Conservation (phyloP, 2,329 filamentous ascomycete species). For the Diaporthe citrichinensis region DNA sequence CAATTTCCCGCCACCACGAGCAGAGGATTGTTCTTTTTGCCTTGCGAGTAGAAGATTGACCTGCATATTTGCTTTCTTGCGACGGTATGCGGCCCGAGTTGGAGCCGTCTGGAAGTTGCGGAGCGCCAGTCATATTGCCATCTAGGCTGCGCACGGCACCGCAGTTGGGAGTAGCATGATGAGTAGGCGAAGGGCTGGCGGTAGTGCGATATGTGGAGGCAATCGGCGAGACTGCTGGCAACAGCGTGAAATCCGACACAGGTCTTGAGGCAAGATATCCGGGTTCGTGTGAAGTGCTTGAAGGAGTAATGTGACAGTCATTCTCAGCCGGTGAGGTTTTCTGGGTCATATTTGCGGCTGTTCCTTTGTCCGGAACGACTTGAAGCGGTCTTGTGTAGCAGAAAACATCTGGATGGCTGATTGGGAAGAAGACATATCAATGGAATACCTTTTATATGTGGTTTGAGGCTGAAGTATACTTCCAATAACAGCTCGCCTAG, state of each 20-base stretch:
- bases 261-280: background rate
- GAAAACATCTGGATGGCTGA: background rate
- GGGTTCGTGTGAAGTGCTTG: background rate
- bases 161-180: background rate
- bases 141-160: background rate
- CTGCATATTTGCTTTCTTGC: background rate
- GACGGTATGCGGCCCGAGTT: background rate
- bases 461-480: background rate
- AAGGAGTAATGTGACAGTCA: background rate
- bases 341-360: rapidly evolving
- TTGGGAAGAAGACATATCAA: background rate
- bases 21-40: background rate
- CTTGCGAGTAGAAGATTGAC: background rate
- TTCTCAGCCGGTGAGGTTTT: background rate
- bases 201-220: background rate
- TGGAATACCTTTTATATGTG: background rate
- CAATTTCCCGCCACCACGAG: background rate
- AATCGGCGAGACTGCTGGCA: background rate
- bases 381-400: background rate
- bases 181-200: background rate
- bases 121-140: background rate
- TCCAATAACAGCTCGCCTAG: background rate
- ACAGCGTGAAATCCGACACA: background rate
- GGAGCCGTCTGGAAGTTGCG: background rate
- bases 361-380: rapidly evolving